Percentiles rank a stretch among this genome's conserved stretches.
phyloP scores from a whole-genome alignment of 306 rosid genomes.

The Macrotyloma uniflorum region DNA sequence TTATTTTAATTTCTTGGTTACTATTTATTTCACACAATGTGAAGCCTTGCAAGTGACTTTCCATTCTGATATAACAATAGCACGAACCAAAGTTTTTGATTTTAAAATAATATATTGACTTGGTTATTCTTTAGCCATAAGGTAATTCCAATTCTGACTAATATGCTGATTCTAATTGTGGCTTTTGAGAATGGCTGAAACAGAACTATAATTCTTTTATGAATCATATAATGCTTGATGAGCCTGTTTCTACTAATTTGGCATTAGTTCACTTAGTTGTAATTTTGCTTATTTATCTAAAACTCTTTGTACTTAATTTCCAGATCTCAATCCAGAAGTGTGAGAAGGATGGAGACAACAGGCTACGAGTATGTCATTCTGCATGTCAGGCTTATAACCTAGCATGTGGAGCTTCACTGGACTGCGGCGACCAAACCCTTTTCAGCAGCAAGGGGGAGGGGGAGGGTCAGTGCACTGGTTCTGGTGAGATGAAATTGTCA shows the following conservation, averaged over 20 bases:
- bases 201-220: not conserved
- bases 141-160: not conserved
- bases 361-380: slow-evolving; percentile 90
- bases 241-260: slow-evolving; percentile 6
- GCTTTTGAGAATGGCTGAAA: slow-evolving; percentile 4
- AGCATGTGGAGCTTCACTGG: slow-evolving; percentile 96
- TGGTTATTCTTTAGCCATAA: not conserved
- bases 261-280: not conserved
- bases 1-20: not conserved
- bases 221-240: not conserved
- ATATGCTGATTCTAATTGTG: not conserved
- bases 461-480: slow-evolving; percentile 90
- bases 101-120: slow-evolving; percentile 1
- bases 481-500: slow-evolving; percentile 71
- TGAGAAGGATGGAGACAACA: slow-evolving; percentile 88
- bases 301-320: slow-evolving; percentile 18
- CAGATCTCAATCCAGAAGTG: slow-evolving; percentile 97
- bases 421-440: slow-evolving; percentile 91
- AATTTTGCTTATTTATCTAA: slow-evolving; percentile 30
- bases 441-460: slow-evolving; percentile 81
- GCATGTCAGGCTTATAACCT: slow-evolving; percentile 89
- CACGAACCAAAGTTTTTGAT: not conserved
- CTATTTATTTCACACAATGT: not conserved
- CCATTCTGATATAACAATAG: slow-evolving; percentile 29
- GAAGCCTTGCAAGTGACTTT: slow-evolving; percentile 1